These are phyloP conservation scores for Aphanomyces euteiches DNA, from an alignment of 352 stramenopile species.

Conservation along the genomic window DNA sequence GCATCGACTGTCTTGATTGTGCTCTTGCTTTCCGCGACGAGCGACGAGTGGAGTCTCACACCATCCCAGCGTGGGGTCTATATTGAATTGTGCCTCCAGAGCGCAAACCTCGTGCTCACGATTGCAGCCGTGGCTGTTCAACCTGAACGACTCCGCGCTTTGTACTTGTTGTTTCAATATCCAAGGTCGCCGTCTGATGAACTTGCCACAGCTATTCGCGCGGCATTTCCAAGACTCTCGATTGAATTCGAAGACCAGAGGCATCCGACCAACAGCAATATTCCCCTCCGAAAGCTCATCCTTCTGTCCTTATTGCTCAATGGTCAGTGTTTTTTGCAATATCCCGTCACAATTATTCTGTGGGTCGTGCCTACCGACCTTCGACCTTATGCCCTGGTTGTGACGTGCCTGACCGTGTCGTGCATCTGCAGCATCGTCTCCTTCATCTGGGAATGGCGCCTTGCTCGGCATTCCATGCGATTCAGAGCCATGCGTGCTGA, in stretches of 20 bases:
- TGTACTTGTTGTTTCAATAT: constrained; percentile 1
- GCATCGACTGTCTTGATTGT: not conserved
- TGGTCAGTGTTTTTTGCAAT: constrained; percentile 18
- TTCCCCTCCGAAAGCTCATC: constrained; percentile 15
- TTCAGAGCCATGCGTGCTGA: constrained; percentile 14
- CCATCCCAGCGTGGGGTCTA: not conserved
- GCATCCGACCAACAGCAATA: constrained; percentile 1
- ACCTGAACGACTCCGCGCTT: not conserved
- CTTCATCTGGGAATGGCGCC: constrained; percentile 1
- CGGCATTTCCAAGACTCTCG: constrained; percentile 7
- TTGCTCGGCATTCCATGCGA: not conserved
- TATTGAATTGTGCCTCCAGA: constrained; percentile 16
- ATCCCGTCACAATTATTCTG: constrained; percentile 7
- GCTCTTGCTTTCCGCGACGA: not conserved
- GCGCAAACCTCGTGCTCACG: not conserved
- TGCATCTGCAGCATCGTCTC: constrained; percentile 3
- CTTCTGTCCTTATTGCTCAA: constrained; percentile 9
- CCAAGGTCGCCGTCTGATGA: not conserved
- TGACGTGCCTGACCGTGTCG: not conserved
- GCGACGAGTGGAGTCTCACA: not conserved
- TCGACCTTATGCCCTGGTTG: constrained; percentile 8
- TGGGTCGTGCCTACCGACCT: constrained; percentile 1
- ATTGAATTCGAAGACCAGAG: constrained; percentile 20
- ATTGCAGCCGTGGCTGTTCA: constrained; percentile 11
- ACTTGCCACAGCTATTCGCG: not conserved